Conservation (phyloP, 495 filamentous ascomycete species). For the Elasticomyces elasticus region DNA sequence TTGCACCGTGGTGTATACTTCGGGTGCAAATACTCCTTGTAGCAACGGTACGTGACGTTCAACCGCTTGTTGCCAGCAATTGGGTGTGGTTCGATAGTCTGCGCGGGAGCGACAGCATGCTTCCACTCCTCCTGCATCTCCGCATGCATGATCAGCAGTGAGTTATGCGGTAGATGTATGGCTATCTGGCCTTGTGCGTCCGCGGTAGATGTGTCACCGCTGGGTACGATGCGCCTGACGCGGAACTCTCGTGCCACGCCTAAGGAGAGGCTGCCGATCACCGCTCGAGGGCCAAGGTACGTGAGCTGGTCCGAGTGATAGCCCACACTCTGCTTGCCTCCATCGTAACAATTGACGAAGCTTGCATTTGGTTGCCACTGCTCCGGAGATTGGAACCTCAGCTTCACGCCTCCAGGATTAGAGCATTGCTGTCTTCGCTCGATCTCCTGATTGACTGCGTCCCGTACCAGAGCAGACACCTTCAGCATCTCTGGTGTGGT, state of each 20-base stretch:
- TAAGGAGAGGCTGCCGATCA: constrained; percentile 83
- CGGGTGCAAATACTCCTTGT: constrained; percentile 65
- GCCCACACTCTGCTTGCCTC: constrained; percentile 68
- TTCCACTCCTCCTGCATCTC: constrained; percentile 82
- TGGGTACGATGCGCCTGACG: constrained; percentile 60
- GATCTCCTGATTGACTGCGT: constrained; percentile 65
- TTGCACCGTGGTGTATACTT: constrained; percentile 53
- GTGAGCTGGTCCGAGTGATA: constrained; percentile 90
- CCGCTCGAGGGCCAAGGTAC: constrained; percentile 76
- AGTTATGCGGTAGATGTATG: constrained; percentile 89
- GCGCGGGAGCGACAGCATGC: constrained; percentile 60
- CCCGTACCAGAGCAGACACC: constrained; percentile 56
- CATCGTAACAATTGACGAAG: constrained; percentile 87
- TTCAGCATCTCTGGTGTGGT: constrained; percentile 59
- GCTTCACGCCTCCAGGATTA: constrained; percentile 57
- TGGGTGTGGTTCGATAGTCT: constrained; percentile 70
- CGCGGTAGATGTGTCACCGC: constrained; percentile 35
- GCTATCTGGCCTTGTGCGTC: constrained; percentile 73
- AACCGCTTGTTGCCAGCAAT: constrained; percentile 68
- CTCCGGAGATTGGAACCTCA: constrained; percentile 62
- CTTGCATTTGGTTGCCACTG: constrained; percentile 79
- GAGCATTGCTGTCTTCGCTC: constrained; percentile 50
- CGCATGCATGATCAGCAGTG: constrained; percentile 85
- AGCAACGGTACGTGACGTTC: constrained; percentile 90
- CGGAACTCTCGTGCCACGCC: constrained; percentile 88